phyloP scores from a whole-genome alignment of 768 basidiomycete genomes.

The Serpula lacrymans region DNA sequence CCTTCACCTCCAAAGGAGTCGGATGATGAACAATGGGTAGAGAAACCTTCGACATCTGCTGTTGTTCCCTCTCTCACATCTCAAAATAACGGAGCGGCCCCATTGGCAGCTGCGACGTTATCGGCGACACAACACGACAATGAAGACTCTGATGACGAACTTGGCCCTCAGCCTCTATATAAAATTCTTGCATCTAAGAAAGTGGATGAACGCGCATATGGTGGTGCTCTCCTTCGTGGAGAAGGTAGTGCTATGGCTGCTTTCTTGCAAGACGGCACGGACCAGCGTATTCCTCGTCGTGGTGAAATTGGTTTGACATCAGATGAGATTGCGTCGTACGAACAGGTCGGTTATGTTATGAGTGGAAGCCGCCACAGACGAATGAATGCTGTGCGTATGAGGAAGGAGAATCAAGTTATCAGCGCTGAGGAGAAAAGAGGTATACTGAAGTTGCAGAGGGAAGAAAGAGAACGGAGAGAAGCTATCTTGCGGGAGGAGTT shows the following conservation, averaged over 20 bases:
- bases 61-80: slow-evolving; percentile 13
- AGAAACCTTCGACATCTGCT: slow-evolving; percentile 40
- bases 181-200: slow-evolving; percentile 44
- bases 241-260: slow-evolving; percentile 99
- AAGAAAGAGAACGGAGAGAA: slow-evolving; percentile 91
- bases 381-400: slow-evolving; percentile 99
- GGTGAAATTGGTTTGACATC: slow-evolving; percentile 96
- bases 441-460: slow-evolving; percentile 90
- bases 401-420: slow-evolving; percentile 99
- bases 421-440: slow-evolving; percentile 97
- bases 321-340: slow-evolving; percentile 83
- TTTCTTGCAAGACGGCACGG: slow-evolving; percentile 82
- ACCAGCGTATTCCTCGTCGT: slow-evolving; percentile 91
- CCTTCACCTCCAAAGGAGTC: slow-evolving; percentile 25
- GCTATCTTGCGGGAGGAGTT: slow-evolving; percentile 87
- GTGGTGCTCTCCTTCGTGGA: slow-evolving; percentile 85
- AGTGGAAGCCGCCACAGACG: slow-evolving; percentile 89
- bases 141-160: slow-evolving; percentile 57
- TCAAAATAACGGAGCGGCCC: slow-evolving; percentile 18
- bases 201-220: slow-evolving; percentile 82
- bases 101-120: slow-evolving; percentile 18
- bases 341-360: slow-evolving; percentile 96
- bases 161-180: slow-evolving; percentile 74
- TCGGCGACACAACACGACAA: slow-evolving; percentile 20
- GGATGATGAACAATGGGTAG: slow-evolving; percentile 66